phyloP scores from a whole-genome alignment of 257 asterid genomes.

The Solanum okadae region DNA sequence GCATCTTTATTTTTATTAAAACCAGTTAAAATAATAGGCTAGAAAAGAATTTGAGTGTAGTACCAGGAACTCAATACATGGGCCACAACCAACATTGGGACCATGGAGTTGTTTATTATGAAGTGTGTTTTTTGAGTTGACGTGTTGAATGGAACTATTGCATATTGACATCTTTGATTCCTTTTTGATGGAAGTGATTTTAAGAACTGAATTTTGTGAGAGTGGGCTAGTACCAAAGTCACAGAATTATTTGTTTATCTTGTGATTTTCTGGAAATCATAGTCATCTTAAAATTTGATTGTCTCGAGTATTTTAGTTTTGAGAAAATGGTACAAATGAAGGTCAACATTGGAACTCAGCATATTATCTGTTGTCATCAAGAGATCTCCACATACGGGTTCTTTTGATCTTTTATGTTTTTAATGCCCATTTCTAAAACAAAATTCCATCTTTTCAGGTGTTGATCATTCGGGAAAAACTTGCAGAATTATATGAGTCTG shows the following conservation, averaged over 20 bases:
- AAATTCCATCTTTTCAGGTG: constrained; percentile 37
- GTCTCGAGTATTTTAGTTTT: neutral
- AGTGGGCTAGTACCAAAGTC: neutral
- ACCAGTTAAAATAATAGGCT: neutral
- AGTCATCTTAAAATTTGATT: neutral
- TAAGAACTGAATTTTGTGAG: neutral
- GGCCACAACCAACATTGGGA: neutral
- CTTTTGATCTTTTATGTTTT: neutral
- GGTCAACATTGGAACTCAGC: neutral
- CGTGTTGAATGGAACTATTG: neutral
- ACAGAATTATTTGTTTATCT: neutral
- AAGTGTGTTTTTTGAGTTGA: neutral
- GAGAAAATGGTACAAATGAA: neutral
- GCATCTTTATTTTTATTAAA: neutral
- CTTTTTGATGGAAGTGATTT: neutral
- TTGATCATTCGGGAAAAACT: constrained; percentile 88
- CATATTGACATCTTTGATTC: neutral
- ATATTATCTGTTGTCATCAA: neutral
- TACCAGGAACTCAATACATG: neutral
- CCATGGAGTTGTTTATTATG: neutral
- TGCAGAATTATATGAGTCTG: constrained; percentile 88
- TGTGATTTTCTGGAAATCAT: neutral
- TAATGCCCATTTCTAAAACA: constrained; percentile 1
- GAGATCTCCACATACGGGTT: neutral
- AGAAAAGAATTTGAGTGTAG: neutral